Base-by-base conservation (phyloP, 148 eudicot genomes). In the Heliamphora exappendiculata region DNA sequence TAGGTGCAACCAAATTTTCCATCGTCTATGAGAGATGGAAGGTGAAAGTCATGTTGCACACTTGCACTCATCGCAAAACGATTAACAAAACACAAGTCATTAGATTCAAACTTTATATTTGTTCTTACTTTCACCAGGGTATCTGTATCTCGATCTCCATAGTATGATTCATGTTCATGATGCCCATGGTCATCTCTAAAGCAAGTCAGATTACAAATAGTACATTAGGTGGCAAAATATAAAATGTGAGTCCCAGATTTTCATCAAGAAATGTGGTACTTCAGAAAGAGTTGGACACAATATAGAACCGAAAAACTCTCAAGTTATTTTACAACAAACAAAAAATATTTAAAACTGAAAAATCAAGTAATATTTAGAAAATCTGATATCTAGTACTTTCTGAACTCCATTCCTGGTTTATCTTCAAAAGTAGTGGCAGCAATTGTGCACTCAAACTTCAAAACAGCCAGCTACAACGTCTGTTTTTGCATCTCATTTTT, bases 141-240 rank as follows among this genome's bases (percentile, higher is more conserved):
- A 42, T 95, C 97, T 29, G 97, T 92, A 76, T 95, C 99, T 64
- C 99, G 92, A 78, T 92, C 96, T 76, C 99, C 99, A 83, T 91
- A 95, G 70, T 95, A 95, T 73, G 99, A 85, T 78, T 95, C 97
- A 81, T 92, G 98, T n/a, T 91, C 91, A 75, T 95, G 97, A 78
- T 89, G 92, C 33, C 94, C 94, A 74, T 91, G 89, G 47, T 95
- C 89, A 69, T 78, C 89, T 85, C 99, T 95, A 49, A 64, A 74
- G 33, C 57, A 71, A 59, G 37, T 58, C 31, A 78, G 33, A 42
- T 60, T 42, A 47, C n/a, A 67, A 72, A 54, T 22, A 75, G 39
- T 49, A 4, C 28, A 70, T 77, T 71, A 69, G 28, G 71, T 28
- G n/a, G 58, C 50, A 70, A 33, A 58, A 77, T 33, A 55, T 50